These are phyloP conservation scores for Scheffersomyces amazonensis DNA, from an alignment of 805 yeast genomes.

Conservation along the genomic window DNA sequence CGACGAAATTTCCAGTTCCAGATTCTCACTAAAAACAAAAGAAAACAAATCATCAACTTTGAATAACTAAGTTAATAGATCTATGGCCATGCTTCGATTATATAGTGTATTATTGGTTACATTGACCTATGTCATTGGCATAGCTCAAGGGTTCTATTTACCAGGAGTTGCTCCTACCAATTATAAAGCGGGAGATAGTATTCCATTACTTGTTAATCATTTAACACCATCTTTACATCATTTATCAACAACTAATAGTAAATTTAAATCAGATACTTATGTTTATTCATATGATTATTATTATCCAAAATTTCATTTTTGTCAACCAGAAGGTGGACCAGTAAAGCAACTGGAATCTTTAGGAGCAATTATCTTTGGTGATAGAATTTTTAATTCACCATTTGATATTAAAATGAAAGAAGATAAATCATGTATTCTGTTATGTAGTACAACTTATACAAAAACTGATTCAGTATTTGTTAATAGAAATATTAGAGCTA, in stretches of 20 bases:
- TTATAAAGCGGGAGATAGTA: constrained; percentile 65
- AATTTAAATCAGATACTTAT: constrained; percentile 47
- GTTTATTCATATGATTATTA: constrained; percentile 82
- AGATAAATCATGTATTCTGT: constrained; percentile 60
- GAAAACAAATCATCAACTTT: too few relatives aligned
- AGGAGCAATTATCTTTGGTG: constrained; percentile 94
- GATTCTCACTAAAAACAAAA: too few relatives aligned
- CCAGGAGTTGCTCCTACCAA: constrained; percentile 97
- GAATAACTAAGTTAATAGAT: too few relatives aligned
- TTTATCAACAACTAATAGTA: constrained; percentile 16
- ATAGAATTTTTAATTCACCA: constrained; percentile 91
- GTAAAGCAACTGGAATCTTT: constrained; percentile 80
- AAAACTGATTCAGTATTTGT: constrained; percentile 71
- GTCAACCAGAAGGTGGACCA: constrained; percentile 67
- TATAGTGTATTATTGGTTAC: constrained; percentile 13
- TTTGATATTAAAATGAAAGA: constrained; percentile 76
- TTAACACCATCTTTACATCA: constrained; percentile 72
- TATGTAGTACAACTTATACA: constrained; percentile 64
- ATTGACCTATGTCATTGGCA: constrained; percentile 15
- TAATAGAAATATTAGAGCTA: constrained; percentile 73
- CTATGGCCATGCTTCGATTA: constrained; percentile 4
- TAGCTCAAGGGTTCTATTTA: constrained; percentile 65
- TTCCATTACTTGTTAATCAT: constrained; percentile 84
- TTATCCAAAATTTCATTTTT: constrained; percentile 78
- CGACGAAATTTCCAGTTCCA: too few relatives aligned